Evolutionary conservation across 106 monocot species (phyloP).

Genomic region (Allium fistulosum): DNA sequence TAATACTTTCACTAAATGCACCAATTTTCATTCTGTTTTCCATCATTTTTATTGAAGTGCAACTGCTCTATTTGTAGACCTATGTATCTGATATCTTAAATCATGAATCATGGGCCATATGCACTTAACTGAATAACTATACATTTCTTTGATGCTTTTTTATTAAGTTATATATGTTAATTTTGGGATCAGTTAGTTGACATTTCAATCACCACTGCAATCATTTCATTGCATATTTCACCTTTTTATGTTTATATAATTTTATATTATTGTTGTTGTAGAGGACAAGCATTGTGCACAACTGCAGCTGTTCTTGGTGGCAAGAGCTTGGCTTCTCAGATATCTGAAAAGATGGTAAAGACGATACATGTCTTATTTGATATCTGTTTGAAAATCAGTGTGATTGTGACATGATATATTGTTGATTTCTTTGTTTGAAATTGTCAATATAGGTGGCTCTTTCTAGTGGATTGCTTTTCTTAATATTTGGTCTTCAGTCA

Average conservation of each 20-base stretch:
- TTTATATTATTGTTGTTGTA: conserved; percentile 10
- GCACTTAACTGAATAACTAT: too few relatives aligned
- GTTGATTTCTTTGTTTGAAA: neutral
- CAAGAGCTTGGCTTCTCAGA: conserved; percentile 93
- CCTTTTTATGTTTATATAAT: neutral
- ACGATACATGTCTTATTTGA: neutral
- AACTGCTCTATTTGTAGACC: neutral
- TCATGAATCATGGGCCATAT: too few relatives aligned
- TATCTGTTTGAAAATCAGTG: neutral
- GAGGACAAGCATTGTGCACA: conserved; percentile 87
- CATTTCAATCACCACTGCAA: too few relatives aligned
- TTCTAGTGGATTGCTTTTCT: conserved; percentile 86
- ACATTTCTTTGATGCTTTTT: too few relatives aligned
- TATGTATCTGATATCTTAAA: too few relatives aligned
- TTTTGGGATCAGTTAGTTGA: too few relatives aligned
- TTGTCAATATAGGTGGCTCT: conserved; percentile 46
- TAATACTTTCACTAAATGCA: neutral
- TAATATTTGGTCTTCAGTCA: conserved; percentile 76
- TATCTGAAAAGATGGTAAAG: conserved; percentile 95
- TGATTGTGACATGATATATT: neutral
- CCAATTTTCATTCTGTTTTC: neutral
- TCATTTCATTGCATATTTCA: neutral
- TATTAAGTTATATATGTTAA: too few relatives aligned
- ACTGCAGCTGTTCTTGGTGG: conserved; percentile 92
- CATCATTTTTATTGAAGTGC: neutral